Evolutionary conservation across 331 rosid species (phyloP).

Genomic region (Spiraea crenata): DNA sequence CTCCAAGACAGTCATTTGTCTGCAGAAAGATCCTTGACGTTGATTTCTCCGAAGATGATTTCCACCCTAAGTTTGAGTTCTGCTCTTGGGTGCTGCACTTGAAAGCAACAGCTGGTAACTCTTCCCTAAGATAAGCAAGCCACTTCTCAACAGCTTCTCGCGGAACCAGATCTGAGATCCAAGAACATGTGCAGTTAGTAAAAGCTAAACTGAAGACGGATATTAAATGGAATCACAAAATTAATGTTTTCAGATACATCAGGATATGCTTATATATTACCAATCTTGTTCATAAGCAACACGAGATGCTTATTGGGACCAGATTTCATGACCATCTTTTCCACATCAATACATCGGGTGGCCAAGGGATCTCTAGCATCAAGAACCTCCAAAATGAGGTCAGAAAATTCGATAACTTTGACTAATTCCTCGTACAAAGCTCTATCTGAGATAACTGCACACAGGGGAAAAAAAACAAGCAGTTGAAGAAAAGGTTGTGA

Average conservation of each 20-base stretch:
- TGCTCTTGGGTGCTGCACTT: conserved; percentile 97
- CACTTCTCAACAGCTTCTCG: conserved; percentile 91
- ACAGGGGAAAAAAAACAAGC: conserved; percentile 1
- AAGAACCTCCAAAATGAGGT: conserved; percentile 91
- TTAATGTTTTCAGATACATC: not conserved
- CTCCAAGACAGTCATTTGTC: conserved; percentile 94
- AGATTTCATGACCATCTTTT: conserved; percentile 73
- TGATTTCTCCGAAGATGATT: conserved; percentile 59
- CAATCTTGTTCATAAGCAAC: conserved; percentile 87
- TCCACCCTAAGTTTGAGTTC: conserved; percentile 88
- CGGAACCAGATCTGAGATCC: conserved; percentile 81
- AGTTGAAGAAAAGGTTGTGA: not conserved
- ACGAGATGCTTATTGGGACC: conserved; percentile 87
- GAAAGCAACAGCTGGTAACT: conserved; percentile 93
- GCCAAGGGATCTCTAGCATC: conserved; percentile 99
- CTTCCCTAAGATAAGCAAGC: conserved; percentile 93
- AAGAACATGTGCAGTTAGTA: conserved; percentile 22
- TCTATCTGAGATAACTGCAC: conserved; percentile 59
- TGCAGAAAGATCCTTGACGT: conserved; percentile 63
- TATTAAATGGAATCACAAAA: not conserved
- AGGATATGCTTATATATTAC: conserved; percentile 43
- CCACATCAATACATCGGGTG: conserved; percentile 80
- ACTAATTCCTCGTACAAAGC: conserved; percentile 88
- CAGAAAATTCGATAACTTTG: conserved; percentile 81
- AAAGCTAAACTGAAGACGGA: not conserved